phyloP scores from a whole-genome alignment of 106 monocot species.

The Narthecium ossifragum region DNA sequence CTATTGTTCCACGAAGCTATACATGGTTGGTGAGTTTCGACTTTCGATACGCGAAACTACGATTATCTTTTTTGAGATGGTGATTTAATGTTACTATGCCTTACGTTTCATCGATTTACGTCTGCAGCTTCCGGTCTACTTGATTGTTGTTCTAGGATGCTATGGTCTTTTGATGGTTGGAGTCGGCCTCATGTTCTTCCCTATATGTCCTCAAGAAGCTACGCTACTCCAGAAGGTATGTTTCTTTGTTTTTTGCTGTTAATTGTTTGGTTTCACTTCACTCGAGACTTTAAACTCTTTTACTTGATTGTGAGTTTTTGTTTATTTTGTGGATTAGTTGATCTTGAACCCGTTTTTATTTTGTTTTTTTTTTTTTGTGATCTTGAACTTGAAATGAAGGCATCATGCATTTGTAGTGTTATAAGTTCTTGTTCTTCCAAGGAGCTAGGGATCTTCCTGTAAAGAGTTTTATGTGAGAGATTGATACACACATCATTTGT shows the following conservation, averaged over 20 bases:
- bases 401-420: neutral
- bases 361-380: neutral
- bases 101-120: neutral
- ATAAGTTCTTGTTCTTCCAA: too few relatives aligned
- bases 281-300: neutral
- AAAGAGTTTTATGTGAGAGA: too few relatives aligned
- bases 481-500: too few relatives aligned
- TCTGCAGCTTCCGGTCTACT: constrained; percentile 80
- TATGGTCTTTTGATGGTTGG: constrained; percentile 99
- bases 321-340: neutral
- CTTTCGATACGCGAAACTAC: too few relatives aligned
- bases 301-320: neutral
- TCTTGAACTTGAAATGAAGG: neutral
- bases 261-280: neutral
- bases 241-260: neutral
- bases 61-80: neutral
- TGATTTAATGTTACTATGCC: neutral
- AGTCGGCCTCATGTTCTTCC: constrained; percentile 85
- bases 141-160: constrained; percentile 71
- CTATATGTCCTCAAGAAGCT: constrained; percentile 93
- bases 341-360: neutral
- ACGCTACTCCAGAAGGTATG: constrained; percentile 69
- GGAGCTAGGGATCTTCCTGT: too few relatives aligned
- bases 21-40: constrained; percentile 83
- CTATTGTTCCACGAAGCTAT: constrained; percentile 57